Base-by-base conservation (phyloP, 2,329 filamentous ascomycete species). In the Pestalotiopsis sp. region DNA sequence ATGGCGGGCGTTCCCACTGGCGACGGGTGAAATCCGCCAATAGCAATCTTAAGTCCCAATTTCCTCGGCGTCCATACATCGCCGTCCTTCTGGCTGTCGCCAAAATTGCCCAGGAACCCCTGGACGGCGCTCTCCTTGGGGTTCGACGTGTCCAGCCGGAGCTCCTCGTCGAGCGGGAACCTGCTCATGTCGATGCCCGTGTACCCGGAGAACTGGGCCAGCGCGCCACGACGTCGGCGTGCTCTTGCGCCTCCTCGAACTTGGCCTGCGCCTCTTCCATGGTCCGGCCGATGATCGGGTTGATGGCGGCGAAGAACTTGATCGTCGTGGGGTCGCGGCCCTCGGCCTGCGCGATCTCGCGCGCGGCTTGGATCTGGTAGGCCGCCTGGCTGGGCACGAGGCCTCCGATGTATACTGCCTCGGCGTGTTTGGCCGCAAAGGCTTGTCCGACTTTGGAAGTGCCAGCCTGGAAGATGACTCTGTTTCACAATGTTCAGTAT, bases 391-490 rank as follows among this genome's bases (percentile, higher is more conserved):
- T 64, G 41, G 62, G 62, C 3, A 64, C 41, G 2, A 64, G 62
- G 12, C 62, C 62, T 23, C 62, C 62, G 3, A 64, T 64, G 41
- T 64, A 64, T 2, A 92, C 88, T 1, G 85, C 88, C 72, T 92
- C 90, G 0, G 90, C 90, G 71, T 92, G 88, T 66, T 87, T 86
- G 0, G 89, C 87, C 0, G 88, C 88, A 70, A 92, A 92, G 0
- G 78, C 77, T 70, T 88, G 89, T 1, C 88, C 89, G 0, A 87
- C 83, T 66, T 83, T 87, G 0, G 87, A 90, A 0, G 89, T 90
- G 0, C 90, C 90, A 0, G 90, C 90, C 74, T 92, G 90, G 20
- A 91, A 81, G 36, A 92, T 85, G 5, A 92, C 81, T 0, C 65
- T 67, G 57, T 31, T 59, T 14, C 13, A 20, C 11, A 2, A 7